Evolutionary conservation across 768 basidiomycete species (phyloP), one percentile per base, ranked within the genome.

Genomic region (Boletus barrowsii): DNA sequence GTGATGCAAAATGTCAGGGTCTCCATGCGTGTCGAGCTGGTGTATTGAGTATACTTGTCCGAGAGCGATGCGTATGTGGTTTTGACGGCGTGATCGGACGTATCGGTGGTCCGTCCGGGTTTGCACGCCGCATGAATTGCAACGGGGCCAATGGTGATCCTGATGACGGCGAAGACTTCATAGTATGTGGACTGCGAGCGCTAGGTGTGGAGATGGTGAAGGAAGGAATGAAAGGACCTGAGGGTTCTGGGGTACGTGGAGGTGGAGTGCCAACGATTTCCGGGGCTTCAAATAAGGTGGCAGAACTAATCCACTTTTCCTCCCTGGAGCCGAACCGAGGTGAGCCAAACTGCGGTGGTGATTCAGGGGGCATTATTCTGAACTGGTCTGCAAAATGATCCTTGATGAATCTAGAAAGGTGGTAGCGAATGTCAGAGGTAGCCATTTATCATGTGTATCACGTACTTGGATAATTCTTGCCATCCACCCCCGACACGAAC

Each of bases 401-500:
- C 62, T 84, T 83, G 66, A 95, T 88, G 72, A 95, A 95, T 65
- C 92, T 94, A 57, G 51, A 50, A 45, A 57, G 58, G 41, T 33
- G 42, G 61, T 49, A 62, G 42, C 10, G 45, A 42, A 18, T 24
- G 18, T 42, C 13, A 42, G 33, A 20, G 11, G 20, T 2, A 57
- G 26, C 35, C 24, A 44, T 43, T 44, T 33, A 45, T 46, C 20
- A 47, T 46, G 13, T 39, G 30, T 9, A n/a, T 13, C 24, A 76
- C 86, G 43, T 68, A 95, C 93, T 86, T 93, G 18, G 91, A 92
- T 49, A 98, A 72, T 69, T 96, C 93, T 51, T 83, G 76, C 94
- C 94, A 98, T 17, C 95, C 95, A 35, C 95, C 95, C 26, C 94
- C 94, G 14, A 97, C 92, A 55, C 94, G 83, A 42, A 98, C 94